Percentiles rank a stretch among this genome's conserved stretches.
Evolutionary conservation across 176 grass and related monocot species (phyloP).

Genomic region (Alloteropsis semialata): DNA sequence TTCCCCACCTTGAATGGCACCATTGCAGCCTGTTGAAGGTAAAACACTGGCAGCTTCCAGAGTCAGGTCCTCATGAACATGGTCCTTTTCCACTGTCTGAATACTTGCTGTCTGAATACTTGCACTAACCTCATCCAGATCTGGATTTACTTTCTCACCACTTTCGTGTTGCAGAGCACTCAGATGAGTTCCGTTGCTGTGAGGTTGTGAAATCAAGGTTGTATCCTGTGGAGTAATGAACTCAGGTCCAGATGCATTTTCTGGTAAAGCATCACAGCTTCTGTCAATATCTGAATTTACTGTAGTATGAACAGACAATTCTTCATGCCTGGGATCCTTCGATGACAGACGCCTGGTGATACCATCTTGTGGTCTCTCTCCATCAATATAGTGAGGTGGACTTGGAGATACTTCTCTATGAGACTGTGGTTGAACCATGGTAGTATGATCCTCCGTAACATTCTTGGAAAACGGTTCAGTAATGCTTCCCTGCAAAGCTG

Average conservation of each 20-base stretch:
- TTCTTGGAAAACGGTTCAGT: neutral
- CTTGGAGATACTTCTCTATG: neutral
- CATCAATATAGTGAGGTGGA: neutral
- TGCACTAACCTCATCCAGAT: neutral
- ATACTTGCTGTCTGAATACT: neutral
- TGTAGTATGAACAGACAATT: neutral
- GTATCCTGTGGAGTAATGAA: neutral
- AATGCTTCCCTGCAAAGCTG: conserved; percentile 16
- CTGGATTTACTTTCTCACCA: conserved; percentile 24
- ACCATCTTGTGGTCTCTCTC: conserved; percentile 3
- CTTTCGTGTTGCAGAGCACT: conserved; percentile 21
- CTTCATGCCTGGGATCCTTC: conserved; percentile 26
- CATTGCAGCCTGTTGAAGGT: conserved; percentile 18
- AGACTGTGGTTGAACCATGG: conserved; percentile 16
- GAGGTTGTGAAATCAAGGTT: neutral
- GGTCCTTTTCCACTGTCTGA: conserved; percentile 18
- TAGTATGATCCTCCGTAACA: neutral
- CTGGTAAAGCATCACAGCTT: neutral
- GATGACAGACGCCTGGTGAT: conserved; percentile 9
- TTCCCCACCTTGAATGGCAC: conserved; percentile 11
- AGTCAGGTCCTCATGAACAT: neutral
- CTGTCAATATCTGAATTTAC: conserved; percentile 19
- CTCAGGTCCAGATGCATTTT: conserved; percentile 21
- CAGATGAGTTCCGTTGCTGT: conserved; percentile 1
- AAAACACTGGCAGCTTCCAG: neutral